Evolutionary conservation across 2,329 filamentous ascomycete genomes (phyloP).

Genomic region (Waltergamsia citrina): DNA sequence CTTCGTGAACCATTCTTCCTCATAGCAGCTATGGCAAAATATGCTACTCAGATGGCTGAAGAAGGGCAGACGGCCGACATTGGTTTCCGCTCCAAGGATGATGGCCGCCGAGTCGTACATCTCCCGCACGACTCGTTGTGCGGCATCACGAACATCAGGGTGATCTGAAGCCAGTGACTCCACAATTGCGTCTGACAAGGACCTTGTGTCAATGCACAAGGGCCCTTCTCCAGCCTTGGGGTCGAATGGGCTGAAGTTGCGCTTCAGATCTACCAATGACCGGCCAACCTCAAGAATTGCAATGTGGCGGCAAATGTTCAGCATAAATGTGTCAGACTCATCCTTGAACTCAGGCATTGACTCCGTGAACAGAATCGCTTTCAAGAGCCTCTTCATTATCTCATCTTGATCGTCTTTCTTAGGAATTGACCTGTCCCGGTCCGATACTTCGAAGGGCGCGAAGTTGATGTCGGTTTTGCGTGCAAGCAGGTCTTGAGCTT

Average conservation of each 20-base stretch:
- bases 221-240: constrained; percentile 80
- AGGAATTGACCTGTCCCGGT: constrained; percentile 70
- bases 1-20: constrained; percentile 98
- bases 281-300: constrained; percentile 82
- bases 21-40: constrained; percentile 92
- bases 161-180: constrained; percentile 86
- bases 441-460: constrained; percentile 62
- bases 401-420: constrained; percentile 83
- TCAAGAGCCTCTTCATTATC: constrained; percentile 76
- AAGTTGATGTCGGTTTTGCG: constrained; percentile 64
- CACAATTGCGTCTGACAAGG: constrained; percentile 81
- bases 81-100: constrained; percentile 67
- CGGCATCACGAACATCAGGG: constrained; percentile 69
- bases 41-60: constrained; percentile 74
- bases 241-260: constrained; percentile 70
- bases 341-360: constrained; percentile 73
- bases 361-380: constrained; percentile 77
- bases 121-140: constrained; percentile 66
- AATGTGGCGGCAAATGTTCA: constrained; percentile 81
- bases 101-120: constrained; percentile 67
- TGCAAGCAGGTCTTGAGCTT: constrained; percentile 75
- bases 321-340: constrained; percentile 65
- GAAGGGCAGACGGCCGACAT: constrained; percentile 70
- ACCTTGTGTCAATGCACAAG: constrained; percentile 74
- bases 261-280: constrained; percentile 72